phyloP scores from a whole-genome alignment of 257 asterid genomes.

The Solanum verrucosum region DNA sequence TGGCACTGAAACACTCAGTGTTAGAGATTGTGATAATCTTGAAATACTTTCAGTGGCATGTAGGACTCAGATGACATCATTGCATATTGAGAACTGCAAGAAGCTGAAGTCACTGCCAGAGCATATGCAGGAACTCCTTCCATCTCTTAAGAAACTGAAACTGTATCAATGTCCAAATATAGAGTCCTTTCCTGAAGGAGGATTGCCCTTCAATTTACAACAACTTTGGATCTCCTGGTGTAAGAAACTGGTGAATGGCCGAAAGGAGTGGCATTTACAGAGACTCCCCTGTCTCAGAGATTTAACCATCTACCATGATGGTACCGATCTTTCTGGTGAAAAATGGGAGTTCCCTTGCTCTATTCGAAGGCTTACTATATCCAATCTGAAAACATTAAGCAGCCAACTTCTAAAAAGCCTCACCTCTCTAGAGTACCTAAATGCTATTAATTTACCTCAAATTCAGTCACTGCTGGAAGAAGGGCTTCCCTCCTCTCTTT shows the following conservation, averaged over 20 bases:
- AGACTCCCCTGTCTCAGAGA: neutral
- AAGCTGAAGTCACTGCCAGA: neutral
- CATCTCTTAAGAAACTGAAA: neutral
- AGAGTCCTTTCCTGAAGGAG: neutral
- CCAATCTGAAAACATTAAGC: too few relatives aligned
- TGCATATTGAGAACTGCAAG: neutral
- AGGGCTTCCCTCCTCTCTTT: too few relatives aligned
- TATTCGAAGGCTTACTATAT: too few relatives aligned
- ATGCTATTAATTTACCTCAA: too few relatives aligned
- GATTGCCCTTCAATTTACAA: neutral
- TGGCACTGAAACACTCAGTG: neutral
- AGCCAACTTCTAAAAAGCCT: too few relatives aligned
- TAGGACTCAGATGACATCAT: neutral
- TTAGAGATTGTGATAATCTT: neutral
- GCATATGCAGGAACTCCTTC: neutral
- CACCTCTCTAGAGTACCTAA: too few relatives aligned
- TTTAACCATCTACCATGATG: too few relatives aligned
- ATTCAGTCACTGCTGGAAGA: too few relatives aligned
- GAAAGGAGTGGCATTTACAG: neutral
- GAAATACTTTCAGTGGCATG: too few relatives aligned
- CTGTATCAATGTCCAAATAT: neutral
- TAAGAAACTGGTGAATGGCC: neutral
- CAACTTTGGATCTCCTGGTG: accelerated
- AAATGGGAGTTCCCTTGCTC: neutral
- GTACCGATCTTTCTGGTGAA: too few relatives aligned